Percentiles rank a stretch among this genome's conserved stretches.
These are phyloP conservation scores for Eremothecium gossypii DNA, from an alignment of 1,139 yeast genomes.

Conservation along the genomic window DNA sequence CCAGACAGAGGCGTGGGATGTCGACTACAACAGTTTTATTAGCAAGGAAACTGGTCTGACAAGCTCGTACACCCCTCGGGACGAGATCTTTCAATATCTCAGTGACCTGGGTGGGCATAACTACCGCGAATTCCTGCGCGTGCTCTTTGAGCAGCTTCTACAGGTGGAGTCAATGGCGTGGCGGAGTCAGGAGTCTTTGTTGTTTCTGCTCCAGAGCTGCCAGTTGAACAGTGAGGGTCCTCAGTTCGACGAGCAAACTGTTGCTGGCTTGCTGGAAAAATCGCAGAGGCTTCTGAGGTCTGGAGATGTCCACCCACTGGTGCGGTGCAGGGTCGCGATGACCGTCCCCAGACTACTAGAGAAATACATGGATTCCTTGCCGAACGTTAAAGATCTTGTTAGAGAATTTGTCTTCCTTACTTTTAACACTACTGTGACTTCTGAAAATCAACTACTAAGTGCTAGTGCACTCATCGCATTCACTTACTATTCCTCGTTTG, in stretches of 20 bases:
- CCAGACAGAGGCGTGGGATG: constrained; percentile 32
- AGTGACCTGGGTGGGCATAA: background rate
- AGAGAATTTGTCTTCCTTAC: constrained; percentile 34
- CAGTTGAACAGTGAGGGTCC: constrained; percentile 17
- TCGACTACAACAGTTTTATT: constrained; percentile 60
- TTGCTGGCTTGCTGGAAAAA: constrained; percentile 1
- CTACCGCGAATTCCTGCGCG: background rate
- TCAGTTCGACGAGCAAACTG: background rate
- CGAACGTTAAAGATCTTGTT: constrained; percentile 34
- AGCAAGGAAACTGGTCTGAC: constrained; percentile 64
- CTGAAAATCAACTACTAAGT: constrained; percentile 30
- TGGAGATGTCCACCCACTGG: constrained; percentile 5
- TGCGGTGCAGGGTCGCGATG: constrained; percentile 40
- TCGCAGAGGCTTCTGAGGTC: background rate
- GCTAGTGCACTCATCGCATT: constrained; percentile 45
- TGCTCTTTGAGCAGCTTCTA: constrained; percentile 2
- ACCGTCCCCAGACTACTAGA: constrained; percentile 49
- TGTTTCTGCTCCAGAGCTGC: constrained; percentile 24
- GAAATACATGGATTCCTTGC: constrained; percentile 35
- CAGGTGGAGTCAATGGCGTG: constrained; percentile 15
- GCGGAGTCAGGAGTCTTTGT: constrained; percentile 28
- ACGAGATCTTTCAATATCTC: constrained; percentile 28
- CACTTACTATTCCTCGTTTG: constrained; percentile 44
- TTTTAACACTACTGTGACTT: constrained; percentile 25
- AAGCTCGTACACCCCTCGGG: constrained; percentile 41